phyloP scores from a whole-genome alignment of 1,284 basidiomycete genomes.

The Ceratorhiza oryzae-sativae region DNA sequence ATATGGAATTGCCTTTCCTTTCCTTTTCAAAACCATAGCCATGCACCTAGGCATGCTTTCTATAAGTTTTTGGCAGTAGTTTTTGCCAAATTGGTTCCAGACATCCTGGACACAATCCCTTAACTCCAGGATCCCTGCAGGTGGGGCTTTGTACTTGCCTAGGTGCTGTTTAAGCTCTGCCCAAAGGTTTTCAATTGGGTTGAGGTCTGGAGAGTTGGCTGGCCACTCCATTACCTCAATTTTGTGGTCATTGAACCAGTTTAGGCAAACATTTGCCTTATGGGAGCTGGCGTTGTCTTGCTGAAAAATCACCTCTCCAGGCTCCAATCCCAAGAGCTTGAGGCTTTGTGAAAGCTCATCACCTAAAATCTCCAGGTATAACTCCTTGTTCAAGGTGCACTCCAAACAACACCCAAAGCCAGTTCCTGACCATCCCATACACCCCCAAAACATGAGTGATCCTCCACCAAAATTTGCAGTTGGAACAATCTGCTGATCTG shows the following conservation, averaged over 20 bases:
- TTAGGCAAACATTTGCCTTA: conserved; percentile 28
- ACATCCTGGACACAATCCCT: conserved; percentile 11
- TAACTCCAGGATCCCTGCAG: conserved; percentile 15
- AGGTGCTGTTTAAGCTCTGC: conserved; percentile 28
- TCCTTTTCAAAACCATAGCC: neutral
- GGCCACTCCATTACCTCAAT: conserved; percentile 39
- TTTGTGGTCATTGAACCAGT: conserved; percentile 34
- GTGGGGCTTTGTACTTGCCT: neutral
- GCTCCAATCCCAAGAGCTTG: conserved; percentile 13
- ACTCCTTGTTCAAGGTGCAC: neutral
- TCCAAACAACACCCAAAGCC: neutral
- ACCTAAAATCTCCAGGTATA: neutral
- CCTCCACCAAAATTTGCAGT: conserved; percentile 23
- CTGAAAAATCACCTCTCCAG: conserved; percentile 35
- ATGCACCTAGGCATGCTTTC: conserved; percentile 38
- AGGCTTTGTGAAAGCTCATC: conserved; percentile 15
- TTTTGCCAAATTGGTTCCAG: conserved; percentile 7
- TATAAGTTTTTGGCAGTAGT: conserved; percentile 15
- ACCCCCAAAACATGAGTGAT: conserved; percentile 33
- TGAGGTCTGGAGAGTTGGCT: conserved; percentile 39
- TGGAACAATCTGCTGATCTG: neutral
- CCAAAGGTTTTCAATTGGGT: conserved; percentile 40
- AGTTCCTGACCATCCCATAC: conserved; percentile 10
- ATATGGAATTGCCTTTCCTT: neutral
- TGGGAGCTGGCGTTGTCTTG: conserved; percentile 38